Evolutionary conservation across 2,329 filamentous ascomycete species (phyloP).

Genomic region (Polytolypa hystricis): DNA sequence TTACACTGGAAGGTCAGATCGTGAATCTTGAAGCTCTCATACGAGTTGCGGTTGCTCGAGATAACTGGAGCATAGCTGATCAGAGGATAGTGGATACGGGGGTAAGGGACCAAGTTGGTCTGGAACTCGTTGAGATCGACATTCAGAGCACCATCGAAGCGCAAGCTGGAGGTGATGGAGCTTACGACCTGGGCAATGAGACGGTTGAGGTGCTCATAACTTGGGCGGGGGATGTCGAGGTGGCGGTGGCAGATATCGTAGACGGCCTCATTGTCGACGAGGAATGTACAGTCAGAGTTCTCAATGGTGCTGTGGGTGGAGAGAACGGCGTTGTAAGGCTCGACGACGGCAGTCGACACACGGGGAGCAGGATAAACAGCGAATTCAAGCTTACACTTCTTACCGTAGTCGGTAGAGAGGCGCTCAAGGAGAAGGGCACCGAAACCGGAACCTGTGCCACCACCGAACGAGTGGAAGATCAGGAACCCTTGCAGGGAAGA

Average conservation of each 20-base stretch:
- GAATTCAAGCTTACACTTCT: slow-evolving; percentile 59
- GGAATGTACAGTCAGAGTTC: slow-evolving; percentile 57
- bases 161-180: slow-evolving; percentile 54
- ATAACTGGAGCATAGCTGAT: slow-evolving; percentile 56
- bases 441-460: slow-evolving; percentile 57
- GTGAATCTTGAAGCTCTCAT: slow-evolving; percentile 78
- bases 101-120: slow-evolving; percentile 58
- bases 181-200: slow-evolving; percentile 58
- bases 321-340: slow-evolving; percentile 54
- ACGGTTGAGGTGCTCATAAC: slow-evolving; percentile 55
- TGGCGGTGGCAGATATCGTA: slow-evolving; percentile 57
- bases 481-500: slow-evolving; percentile 55
- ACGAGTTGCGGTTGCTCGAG: slow-evolving; percentile 61
- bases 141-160: slow-evolving; percentile 56
- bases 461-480: slow-evolving; percentile 59
- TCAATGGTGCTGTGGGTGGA: slow-evolving; percentile 52
- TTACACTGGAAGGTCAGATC: slow-evolving; percentile 58
- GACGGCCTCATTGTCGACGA: slow-evolving; percentile 58
- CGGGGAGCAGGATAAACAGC: slow-evolving; percentile 54
- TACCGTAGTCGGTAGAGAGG: slow-evolving; percentile 53
- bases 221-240: slow-evolving; percentile 53
- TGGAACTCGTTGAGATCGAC: slow-evolving; percentile 60
- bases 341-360: slow-evolving; percentile 55
- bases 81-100: slow-evolving; percentile 56
- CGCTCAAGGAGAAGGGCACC: slow-evolving; percentile 54